These are phyloP conservation scores for Steccherinum ochraceum DNA, from an alignment of 768 basidiomycete genomes.

Conservation along the genomic window DNA sequence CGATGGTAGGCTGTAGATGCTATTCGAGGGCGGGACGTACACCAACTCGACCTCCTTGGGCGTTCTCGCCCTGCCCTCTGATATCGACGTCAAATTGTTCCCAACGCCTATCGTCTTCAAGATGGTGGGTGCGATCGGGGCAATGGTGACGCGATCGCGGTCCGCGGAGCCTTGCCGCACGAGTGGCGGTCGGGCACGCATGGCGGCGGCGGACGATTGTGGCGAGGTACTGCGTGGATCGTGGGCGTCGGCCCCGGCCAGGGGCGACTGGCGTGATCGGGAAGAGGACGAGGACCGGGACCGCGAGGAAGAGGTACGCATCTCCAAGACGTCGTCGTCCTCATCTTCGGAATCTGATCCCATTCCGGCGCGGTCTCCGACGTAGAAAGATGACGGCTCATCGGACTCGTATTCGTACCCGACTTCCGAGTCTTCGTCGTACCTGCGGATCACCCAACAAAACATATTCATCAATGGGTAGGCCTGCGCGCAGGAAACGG, in stretches of 20 bases:
- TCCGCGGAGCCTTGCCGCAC: conserved; percentile 28
- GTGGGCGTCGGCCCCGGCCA: neutral
- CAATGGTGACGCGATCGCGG: conserved; percentile 60
- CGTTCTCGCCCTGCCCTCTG: conserved; percentile 13
- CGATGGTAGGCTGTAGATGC: conserved; percentile 21
- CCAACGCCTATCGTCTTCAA: conserved; percentile 70
- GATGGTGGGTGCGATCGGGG: conserved; percentile 72
- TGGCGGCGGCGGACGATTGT: conserved; percentile 14
- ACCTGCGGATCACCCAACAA: conserved; percentile 34
- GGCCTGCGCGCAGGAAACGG: neutral
- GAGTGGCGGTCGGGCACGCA: conserved; percentile 23
- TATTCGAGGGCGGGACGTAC: conserved; percentile 50
- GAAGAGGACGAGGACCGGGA: conserved; percentile 36
- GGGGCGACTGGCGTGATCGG: conserved; percentile 18
- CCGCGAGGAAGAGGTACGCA: conserved; percentile 38
- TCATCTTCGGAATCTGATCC: conserved; percentile 34
- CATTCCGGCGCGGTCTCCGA: conserved; percentile 8
- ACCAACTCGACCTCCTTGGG: conserved; percentile 53
- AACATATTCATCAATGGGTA: conserved; percentile 11
- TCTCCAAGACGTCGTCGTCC: conserved; percentile 57
- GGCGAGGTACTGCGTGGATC: conserved; percentile 15
- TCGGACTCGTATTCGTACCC: conserved; percentile 44
- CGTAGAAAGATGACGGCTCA: conserved; percentile 21
- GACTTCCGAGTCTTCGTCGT: conserved; percentile 65
- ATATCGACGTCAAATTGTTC: conserved; percentile 27